A percentile compares a stretch with the other conserved stretches of the same genome.
These are phyloP conservation scores for Dryas integrifolia DNA, from an alignment of 331 rosid species.

Conservation along the genomic window DNA sequence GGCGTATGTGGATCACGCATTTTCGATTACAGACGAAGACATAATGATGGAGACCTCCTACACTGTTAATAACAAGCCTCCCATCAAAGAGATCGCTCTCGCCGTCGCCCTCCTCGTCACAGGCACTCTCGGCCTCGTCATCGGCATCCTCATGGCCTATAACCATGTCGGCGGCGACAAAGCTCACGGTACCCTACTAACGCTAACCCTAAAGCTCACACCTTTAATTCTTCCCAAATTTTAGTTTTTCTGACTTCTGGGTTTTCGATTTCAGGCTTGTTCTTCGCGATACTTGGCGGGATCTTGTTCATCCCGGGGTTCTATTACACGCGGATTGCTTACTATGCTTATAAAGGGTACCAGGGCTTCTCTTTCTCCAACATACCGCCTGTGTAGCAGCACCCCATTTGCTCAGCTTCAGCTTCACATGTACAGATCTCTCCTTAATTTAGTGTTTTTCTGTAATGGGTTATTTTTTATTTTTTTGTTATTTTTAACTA, in stretches of 20 bases:
- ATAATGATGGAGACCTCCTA: constrained; percentile 81
- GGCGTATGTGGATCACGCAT: constrained; percentile 96
- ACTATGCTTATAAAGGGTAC: constrained; percentile 96
- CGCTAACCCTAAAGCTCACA: background rate
- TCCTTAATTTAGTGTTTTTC: constrained; percentile 5
- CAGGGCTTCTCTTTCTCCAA: constrained; percentile 94
- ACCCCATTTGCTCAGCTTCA: constrained; percentile 12
- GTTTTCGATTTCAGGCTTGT: constrained; percentile 47
- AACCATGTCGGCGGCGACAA: constrained; percentile 91
- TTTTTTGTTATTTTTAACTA: background rate
- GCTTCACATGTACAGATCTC: constrained; percentile 50
- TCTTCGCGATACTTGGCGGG: constrained; percentile 79
- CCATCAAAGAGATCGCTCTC: constrained; percentile 92
- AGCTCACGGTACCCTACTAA: constrained; percentile 64
- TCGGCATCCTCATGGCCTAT: constrained; percentile 79
- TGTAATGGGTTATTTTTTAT: background rate
- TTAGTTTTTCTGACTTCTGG: background rate
- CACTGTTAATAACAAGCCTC: constrained; percentile 76
- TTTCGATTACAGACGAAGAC: constrained; percentile 94
- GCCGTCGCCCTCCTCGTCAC: constrained; percentile 82
- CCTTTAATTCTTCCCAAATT: constrained; percentile 2
- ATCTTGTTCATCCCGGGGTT: constrained; percentile 91
- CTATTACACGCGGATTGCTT: constrained; percentile 96
- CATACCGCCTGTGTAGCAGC: constrained; percentile 79
- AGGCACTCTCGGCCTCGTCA: constrained; percentile 69